These are phyloP conservation scores for Penicillium sp. DNA, from an alignment of 2,329 filamentous ascomycete species.

Conservation along the genomic window DNA sequence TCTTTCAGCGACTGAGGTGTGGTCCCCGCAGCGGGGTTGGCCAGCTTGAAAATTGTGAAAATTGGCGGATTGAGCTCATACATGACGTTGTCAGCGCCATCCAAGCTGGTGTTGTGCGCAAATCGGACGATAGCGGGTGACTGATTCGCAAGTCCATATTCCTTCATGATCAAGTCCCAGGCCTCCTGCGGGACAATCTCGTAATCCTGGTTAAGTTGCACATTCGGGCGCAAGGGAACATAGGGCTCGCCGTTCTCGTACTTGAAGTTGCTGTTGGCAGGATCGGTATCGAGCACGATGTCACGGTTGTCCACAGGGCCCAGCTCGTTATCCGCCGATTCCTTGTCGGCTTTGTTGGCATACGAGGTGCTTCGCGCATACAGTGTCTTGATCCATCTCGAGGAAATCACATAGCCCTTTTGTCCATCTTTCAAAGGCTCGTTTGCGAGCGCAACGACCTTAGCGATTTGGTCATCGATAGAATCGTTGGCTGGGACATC, in stretches of 20 bases:
- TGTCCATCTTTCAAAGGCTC: constrained; percentile 68
- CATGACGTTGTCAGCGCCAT: constrained; percentile 66
- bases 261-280: constrained; percentile 39
- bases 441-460: constrained; percentile 62
- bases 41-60: constrained; percentile 80
- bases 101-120: constrained; percentile 71
- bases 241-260: constrained; percentile 58
- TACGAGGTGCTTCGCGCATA: constrained; percentile 63
- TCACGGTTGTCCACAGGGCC: constrained; percentile 87
- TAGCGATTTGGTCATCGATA: constrained; percentile 71
- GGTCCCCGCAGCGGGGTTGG: constrained; percentile 58
- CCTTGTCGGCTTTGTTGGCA: constrained; percentile 59
- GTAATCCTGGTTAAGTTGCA: constrained; percentile 67
- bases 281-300: constrained; percentile 64
- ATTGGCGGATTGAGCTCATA: constrained; percentile 85
- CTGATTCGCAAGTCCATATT: constrained; percentile 75
- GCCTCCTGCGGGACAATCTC: constrained; percentile 75
- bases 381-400: constrained; percentile 75
- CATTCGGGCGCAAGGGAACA: constrained; percentile 70
- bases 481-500: constrained; percentile 7
- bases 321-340: constrained; percentile 63
- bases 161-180: constrained; percentile 77
- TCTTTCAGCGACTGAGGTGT: constrained; percentile 63
- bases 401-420: constrained; percentile 75
- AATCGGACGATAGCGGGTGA: constrained; percentile 72